A percentile compares a stretch with the other conserved stretches of the same genome.
Conservation (phyloP, 495 filamentous ascomycete genomes). For the Zalerion maritima region DNA sequence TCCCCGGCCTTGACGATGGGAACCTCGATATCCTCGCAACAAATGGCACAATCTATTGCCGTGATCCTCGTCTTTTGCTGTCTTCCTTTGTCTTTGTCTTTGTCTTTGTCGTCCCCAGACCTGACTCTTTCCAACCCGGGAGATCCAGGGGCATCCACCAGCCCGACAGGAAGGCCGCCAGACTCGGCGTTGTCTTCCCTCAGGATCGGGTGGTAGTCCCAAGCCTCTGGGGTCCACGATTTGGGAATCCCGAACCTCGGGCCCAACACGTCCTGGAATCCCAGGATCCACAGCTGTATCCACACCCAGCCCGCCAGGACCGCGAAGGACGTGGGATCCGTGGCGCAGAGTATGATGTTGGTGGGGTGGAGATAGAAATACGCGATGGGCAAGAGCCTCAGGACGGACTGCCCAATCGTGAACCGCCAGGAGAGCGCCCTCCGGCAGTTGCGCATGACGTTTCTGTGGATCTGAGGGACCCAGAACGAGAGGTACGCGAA, state of each 20-base stretch:
- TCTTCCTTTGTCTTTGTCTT: conserved; percentile 21
- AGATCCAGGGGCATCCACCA: conserved; percentile 25
- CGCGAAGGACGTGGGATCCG: conserved; percentile 46
- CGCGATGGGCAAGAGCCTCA: conserved; percentile 60
- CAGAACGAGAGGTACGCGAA: conserved; percentile 78
- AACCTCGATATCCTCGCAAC: conserved; percentile 79
- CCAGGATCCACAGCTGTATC: conserved; percentile 69
- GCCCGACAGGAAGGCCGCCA: conserved; percentile 62
- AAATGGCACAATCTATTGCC: conserved; percentile 79
- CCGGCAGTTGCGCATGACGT: conserved; percentile 79
- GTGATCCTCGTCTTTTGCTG: conserved; percentile 38
- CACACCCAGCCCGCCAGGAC: conserved; percentile 72
- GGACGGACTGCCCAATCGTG: conserved; percentile 64
- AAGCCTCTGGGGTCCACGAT: conserved; percentile 66
- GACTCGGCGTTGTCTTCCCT: conserved; percentile 73
- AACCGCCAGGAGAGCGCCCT: conserved; percentile 80
- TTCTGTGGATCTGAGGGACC: conserved; percentile 81
- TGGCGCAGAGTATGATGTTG: conserved; percentile 70
- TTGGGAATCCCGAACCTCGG: conserved; percentile 52
- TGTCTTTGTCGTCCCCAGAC: conserved; percentile 15
- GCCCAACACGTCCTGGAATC: conserved; percentile 70
- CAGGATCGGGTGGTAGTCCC: conserved; percentile 88
- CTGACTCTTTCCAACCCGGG: conserved; percentile 18
- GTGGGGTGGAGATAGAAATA: conserved; percentile 63
- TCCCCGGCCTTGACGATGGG: conserved; percentile 53